Percentiles rank a stretch among this genome's conserved stretches.
Conservation (phyloP, 148 eudicot species). For the Camellia lanceoleosa region DNA sequence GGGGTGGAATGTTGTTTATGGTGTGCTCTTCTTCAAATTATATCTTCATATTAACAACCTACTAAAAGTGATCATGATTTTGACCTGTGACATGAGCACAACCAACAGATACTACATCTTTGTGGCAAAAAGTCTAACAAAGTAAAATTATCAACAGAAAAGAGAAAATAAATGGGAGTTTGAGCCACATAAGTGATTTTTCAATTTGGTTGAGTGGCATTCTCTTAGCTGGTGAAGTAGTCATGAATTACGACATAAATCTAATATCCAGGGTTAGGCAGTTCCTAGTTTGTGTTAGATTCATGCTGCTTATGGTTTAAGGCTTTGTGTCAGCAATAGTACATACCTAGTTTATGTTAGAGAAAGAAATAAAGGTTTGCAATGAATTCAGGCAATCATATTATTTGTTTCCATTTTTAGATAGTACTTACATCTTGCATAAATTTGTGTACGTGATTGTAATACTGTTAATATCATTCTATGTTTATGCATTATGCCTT, state of each 20-base stretch:
- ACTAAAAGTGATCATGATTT: background rate
- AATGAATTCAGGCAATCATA: background rate
- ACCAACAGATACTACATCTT: background rate
- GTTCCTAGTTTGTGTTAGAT: background rate
- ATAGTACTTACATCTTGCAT: background rate
- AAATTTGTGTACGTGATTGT: background rate
- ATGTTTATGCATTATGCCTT: background rate
- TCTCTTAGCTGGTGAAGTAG: background rate
- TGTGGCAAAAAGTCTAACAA: background rate
- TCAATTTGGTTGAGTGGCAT: constrained; percentile 4
- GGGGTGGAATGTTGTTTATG: background rate
- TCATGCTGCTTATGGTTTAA: background rate
- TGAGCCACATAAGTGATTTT: background rate
- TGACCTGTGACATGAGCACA: background rate
- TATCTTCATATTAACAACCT: background rate
- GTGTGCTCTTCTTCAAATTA: background rate
- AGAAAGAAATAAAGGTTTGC: background rate
- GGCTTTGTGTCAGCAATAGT: background rate
- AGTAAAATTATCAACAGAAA: background rate
- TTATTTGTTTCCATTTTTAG: background rate
- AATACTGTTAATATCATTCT: background rate
- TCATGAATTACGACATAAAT: background rate
- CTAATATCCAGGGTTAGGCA: background rate
- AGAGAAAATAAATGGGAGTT: background rate
- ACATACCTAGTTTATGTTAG: background rate